Evolutionary conservation across 1,139 yeast genomes (phyloP), one percentile per base, ranked within the genome.

Genomic region (Komagataea norvegica): DNA sequence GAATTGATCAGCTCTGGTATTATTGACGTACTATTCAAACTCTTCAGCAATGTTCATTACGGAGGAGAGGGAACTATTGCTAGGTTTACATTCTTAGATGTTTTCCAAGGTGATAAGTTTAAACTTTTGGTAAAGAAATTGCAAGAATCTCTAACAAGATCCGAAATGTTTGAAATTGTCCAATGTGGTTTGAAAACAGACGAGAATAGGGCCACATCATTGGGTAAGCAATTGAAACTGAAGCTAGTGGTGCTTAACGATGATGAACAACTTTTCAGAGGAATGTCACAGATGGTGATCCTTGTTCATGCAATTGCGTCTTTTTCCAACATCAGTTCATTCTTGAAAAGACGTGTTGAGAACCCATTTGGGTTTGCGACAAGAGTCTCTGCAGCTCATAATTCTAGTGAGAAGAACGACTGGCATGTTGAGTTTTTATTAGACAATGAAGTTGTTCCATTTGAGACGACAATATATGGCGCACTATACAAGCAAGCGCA

Each of bases 301-400:
- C 72, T 89, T 14, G 84, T 85, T n/a, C 96, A 88, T 56, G 95
- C 95, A 0, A 80, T 88, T 50, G 95, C 96, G 0, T 83, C 96
- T 0, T 81, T 87, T 55, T 74, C 72, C 42, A 76, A 89, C 1
- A 69, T 89, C 28, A 80, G 77, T 36, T 72, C 77, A 2, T 87
- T 85, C 52, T 61, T 81, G 44, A 74, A 61, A 32, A 63, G 61
- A 35, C 56, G 74, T 33, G 45, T 61, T 5, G 57, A 57, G 27
- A 40, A 26, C 24, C 46, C 47, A 7, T 30, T 36, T 17, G 33
- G 46, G 3, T 42, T 51, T 30, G 49, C 47, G 4, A 29, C 20
- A 6, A 38, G 46, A 30, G 26, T 42, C 6, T 31, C 32, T 14
- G 33, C 41, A 9, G 33, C 38, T 25, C 33, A 37, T 15, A 34